Base-by-base conservation (phyloP, 2,329 filamentous ascomycete genomes). In the Colletotrichum sp. region DNA sequence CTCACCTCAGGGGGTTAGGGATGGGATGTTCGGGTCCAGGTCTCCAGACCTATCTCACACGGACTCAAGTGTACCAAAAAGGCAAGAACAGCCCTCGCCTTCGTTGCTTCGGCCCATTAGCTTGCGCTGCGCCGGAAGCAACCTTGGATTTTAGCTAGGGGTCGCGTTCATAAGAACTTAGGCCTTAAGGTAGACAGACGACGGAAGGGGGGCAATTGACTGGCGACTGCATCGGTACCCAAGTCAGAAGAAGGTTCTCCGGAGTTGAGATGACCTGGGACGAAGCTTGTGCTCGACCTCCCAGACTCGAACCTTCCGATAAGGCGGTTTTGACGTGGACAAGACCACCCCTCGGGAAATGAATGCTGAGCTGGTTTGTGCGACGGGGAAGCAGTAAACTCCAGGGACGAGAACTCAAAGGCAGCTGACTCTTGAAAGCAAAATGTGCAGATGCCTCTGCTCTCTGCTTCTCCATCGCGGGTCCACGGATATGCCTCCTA, bases 381-480 rank as follows among this genome's bases (percentile, higher is more conserved):
- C 72, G 16, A 61, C 59, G 59, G 59, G 28, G 55, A 28, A 28
- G 32, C 71, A 36, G 15, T 36, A 68, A 60, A 67, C 73, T 68
- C 69, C 73, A 68, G 73, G 63, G 73, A 68, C 55, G 52, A 27
- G 69, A 75, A 75, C 74, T 75, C 65, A 75, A 73, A 75, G 74
- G 70, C 70, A 75, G 70, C 44, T 30, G 65, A 75, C 59, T 75
- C 52, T 25, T n/a, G 48, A 75, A 68, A 73, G 39, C 70, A 75
- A 60, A 60, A 63, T 48, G 15, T 22, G 28, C 60, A 22, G 60
- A 63, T 36, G 25, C 16, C 19, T 32, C 28, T 32, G 19, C 30
- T 13, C 30, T 15, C 19, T 61, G 27, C 57, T 30, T 61, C 48
- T 28, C 6, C 63, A 48, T 48, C 44, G 11, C 11, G 44, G 44